These are phyloP conservation scores for Apiospora hydei DNA, from an alignment of 2,329 filamentous ascomycete species.

Conservation along the genomic window DNA sequence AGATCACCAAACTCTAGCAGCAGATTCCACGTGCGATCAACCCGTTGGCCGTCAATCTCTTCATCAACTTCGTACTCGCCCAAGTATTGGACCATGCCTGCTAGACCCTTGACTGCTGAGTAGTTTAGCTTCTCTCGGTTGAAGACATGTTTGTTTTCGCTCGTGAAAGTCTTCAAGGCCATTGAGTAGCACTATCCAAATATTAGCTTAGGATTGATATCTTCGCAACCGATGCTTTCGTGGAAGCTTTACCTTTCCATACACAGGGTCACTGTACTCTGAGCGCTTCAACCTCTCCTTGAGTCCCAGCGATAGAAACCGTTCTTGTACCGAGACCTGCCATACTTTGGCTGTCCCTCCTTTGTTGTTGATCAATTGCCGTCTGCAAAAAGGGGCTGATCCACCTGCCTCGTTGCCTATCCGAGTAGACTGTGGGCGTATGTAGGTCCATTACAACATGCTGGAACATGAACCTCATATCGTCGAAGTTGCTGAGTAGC, in stretches of 20 bases:
- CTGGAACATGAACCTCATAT: conserved; percentile 3
- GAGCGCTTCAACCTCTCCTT: not conserved
- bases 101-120: conserved; percentile 31
- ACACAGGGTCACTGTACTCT: not conserved
- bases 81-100: conserved; percentile 41
- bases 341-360: conserved; percentile 12
- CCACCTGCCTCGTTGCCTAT: not conserved
- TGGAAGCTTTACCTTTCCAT: conserved; percentile 20
- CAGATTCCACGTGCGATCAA: conserved; percentile 38
- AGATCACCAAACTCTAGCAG: conserved; percentile 45
- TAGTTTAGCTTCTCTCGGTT: conserved; percentile 42
- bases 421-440: not conserved
- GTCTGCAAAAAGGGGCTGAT: conserved; percentile 19
- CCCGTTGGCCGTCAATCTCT: conserved; percentile 19
- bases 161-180: conserved; percentile 29
- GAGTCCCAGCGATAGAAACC: not conserved
- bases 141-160: conserved; percentile 31
- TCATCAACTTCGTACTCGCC: conserved; percentile 36
- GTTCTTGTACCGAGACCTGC: conserved; percentile 6
- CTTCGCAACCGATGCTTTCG: no score
- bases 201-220: no score
- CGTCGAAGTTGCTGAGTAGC: not conserved
- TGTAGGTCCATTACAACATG: not conserved
- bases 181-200: not conserved
- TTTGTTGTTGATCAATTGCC: not conserved